Percentiles rank a stretch among this genome's conserved stretches.
Conservation (phyloP, 2,329 filamentous ascomycete genomes). For the Paraconiothyrium brasiliense region DNA sequence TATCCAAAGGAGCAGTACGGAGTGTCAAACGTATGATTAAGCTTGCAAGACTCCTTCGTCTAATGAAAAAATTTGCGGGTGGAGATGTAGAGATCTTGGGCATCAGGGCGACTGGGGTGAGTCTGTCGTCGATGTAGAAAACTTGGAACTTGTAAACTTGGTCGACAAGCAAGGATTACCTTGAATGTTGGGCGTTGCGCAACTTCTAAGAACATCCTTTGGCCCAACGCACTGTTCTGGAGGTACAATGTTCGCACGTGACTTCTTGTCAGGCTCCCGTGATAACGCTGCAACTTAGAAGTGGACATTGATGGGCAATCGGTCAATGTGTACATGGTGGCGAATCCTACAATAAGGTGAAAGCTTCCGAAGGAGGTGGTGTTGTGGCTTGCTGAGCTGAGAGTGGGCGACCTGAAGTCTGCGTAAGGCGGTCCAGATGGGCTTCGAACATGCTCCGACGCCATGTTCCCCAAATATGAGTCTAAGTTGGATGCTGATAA, state of each 20-base stretch:
- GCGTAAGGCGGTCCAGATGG: background rate
- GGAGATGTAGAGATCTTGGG: background rate
- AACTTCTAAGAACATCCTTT: background rate
- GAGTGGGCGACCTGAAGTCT: background rate
- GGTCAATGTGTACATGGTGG: background rate
- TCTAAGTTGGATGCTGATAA: background rate
- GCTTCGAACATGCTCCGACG: background rate
- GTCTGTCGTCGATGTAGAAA: background rate
- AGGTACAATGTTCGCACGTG: background rate
- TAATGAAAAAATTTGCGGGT: background rate
- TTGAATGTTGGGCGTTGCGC: background rate
- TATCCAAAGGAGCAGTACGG: background rate
- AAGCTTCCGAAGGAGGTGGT: background rate
- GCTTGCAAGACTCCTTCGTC: background rate
- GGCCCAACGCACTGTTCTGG: background rate
- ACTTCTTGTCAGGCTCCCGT: conserved; percentile 15
- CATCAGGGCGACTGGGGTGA: background rate
- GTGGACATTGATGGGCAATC: background rate
- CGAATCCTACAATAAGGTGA: background rate
- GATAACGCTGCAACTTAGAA: background rate
- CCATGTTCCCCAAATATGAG: background rate
- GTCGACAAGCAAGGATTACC: conserved; percentile 3
- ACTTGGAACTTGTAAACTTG: background rate
- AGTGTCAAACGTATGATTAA: background rate
- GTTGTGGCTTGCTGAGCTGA: conserved; percentile 14